These are phyloP conservation scores for Gnaphalium uliginosum DNA, from an alignment of 129 eudicot genomes.

Conservation along the genomic window DNA sequence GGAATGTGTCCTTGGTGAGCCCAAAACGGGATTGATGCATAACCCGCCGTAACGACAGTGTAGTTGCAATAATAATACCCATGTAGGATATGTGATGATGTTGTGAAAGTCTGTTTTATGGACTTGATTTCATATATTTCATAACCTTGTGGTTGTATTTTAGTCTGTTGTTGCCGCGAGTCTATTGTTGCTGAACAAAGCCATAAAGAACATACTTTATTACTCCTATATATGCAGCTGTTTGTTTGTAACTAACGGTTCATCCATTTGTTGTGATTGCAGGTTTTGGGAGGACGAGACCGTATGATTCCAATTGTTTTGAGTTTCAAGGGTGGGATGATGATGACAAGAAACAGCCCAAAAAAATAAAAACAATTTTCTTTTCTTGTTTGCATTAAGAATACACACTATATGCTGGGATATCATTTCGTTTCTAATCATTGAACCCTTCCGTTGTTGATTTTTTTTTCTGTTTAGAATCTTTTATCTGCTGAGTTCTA, in stretches of 20 bases:
- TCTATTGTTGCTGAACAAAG: neutral
- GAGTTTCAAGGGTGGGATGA: slow-evolving; percentile 11
- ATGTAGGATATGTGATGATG: too few species aligned
- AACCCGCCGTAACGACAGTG: too few species aligned
- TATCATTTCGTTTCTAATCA: neutral
- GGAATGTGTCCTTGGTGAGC: too few species aligned
- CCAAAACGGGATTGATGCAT: too few species aligned
- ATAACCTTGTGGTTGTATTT: neutral
- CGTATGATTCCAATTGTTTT: neutral
- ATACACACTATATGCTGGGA: slow-evolving; percentile 9
- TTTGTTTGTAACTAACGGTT: neutral
- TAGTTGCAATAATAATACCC: too few species aligned
- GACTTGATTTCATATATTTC: neutral
- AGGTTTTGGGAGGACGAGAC: slow-evolving; percentile 19
- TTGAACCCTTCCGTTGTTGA: slow-evolving; percentile 1
- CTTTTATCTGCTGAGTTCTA: neutral
- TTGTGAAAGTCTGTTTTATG: too few species aligned
- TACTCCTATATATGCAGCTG: neutral
- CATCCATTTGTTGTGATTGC: slow-evolving; percentile 8
- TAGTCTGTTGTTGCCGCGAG: neutral
- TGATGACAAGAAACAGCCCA: slow-evolving; percentile 1
- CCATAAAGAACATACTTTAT: neutral
- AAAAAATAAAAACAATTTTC: neutral
- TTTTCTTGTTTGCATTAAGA: neutral
- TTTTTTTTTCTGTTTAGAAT: neutral